Conservation (phyloP, 257 asterid genomes). For the Schizonepeta tenuifolia region DNA sequence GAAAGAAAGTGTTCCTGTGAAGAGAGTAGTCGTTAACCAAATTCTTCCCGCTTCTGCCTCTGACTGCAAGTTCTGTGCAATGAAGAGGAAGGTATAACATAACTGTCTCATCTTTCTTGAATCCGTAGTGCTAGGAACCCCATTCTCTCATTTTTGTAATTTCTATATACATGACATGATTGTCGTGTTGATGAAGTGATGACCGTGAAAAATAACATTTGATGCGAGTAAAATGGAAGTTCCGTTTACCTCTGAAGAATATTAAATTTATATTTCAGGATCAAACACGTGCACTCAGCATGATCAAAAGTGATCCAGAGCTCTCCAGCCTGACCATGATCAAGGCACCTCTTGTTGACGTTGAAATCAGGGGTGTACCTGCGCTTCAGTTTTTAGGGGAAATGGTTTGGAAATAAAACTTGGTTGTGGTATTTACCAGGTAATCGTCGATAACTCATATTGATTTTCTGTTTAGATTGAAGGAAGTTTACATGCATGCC, state of each 20-base stretch:
- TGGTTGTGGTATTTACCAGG: no score
- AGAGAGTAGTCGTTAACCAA: conserved; percentile 91
- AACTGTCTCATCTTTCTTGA: conserved; percentile 5
- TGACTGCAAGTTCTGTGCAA: conserved; percentile 94
- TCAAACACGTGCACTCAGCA: conserved; percentile 75
- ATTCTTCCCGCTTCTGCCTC: conserved; percentile 85
- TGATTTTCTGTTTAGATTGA: background rate
- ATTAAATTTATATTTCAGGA: conserved; percentile 53
- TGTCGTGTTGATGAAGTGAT: background rate
- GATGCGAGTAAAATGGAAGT: background rate
- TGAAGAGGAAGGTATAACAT: conserved; percentile 81
- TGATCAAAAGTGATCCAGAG: conserved; percentile 69
- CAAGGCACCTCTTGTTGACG: conserved; percentile 95
- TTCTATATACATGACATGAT: no score
- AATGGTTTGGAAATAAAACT: conserved; percentile 81
- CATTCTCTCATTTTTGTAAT: background rate
- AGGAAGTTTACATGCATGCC: background rate
- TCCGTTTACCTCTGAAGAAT: background rate
- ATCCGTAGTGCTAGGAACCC: background rate
- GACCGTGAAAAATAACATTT: background rate
- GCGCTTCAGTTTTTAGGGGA: conserved; percentile 98
- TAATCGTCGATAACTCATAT: conserved; percentile 4
- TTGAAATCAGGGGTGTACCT: conserved; percentile 98
- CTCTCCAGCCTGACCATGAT: conserved; percentile 67
- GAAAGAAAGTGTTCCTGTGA: conserved; percentile 91